Base-by-base conservation (phyloP, 225 moss, liverwort and hornwort species). In the Physcomitrellopsis africana region DNA sequence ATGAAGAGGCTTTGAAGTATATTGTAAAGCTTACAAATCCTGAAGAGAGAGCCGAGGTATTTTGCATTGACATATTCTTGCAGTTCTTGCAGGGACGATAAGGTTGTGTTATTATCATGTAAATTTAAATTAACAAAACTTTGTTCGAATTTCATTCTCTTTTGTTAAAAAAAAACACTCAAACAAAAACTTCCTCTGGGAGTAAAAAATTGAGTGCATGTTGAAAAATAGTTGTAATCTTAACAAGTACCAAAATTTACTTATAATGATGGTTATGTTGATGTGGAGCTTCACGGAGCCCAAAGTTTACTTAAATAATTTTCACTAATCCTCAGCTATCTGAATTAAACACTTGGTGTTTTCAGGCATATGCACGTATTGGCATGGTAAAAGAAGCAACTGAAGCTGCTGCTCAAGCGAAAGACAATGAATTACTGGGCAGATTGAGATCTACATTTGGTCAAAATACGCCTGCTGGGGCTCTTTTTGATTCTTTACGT, bases 351-450 rank as follows among this genome's bases (percentile, higher is more conserved):
- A 42, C 1, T 32, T 27, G 62, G 23, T 68, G 68, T 60, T 70
- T 66, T 67, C 85, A 96, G 96, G 93, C 95, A 52, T 99, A 99
- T 83, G 90, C 93, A 12, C 91, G 92, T 37, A 81, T 99, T 65
- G 99, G 99, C 60, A 99, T 99, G 99, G 93, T 92, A 44, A 89
- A 95, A 70, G 99, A 99, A 80, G 99, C 95, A 78, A 93, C 99
- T 45, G 86, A 84, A 76, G 95, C 95, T 60, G 99, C 99, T 84
- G 90, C 99, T 41, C 99, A 99, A 85, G 91, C 92, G 3, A 95
- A 95, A 67, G 95, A 99, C 69, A 93, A 90, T 76, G 97, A 97
- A 72, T 89, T 97, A 68, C 73, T 97, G 83, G 97, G 97, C 60
- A 90, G 97, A 47, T 74, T 97, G 51, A 97, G 93, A 74, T 92